A percentile compares a stretch with the other conserved stretches of the same genome.
These are phyloP conservation scores for Citrullus amarus DNA, from an alignment of 306 rosid genomes.

Conservation along the genomic window DNA sequence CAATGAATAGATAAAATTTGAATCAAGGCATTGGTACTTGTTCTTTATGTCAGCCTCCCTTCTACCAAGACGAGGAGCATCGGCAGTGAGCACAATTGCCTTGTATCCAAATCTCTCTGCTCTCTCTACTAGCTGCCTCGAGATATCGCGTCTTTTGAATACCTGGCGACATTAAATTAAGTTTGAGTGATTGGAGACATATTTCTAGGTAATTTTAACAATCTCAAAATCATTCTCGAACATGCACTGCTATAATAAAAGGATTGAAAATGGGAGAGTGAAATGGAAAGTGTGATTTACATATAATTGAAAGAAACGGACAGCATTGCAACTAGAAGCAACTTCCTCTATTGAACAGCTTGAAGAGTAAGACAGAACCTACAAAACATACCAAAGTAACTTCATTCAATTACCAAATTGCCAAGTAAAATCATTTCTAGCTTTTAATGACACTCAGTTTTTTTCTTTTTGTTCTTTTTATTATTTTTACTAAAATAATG, in stretches of 20 bases:
- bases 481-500: too few relatives aligned
- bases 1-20: neutral
- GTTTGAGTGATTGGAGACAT: too few relatives aligned
- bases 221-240: too few relatives aligned
- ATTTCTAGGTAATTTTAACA: too few relatives aligned
- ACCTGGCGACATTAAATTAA: neutral
- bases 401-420: neutral
- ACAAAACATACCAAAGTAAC: neutral
- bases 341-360: constrained; percentile 50
- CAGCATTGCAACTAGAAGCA: constrained; percentile 58
- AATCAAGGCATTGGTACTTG: constrained; percentile 17
- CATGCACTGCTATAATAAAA: neutral
- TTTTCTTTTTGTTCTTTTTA: too few relatives aligned
- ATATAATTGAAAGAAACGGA: constrained; percentile 61
- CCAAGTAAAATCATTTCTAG: neutral
- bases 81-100: constrained; percentile 49
- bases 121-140: constrained; percentile 30
- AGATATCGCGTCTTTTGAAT: constrained; percentile 35
- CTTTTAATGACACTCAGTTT: neutral
- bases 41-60: constrained; percentile 57
- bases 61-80: constrained; percentile 42
- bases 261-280: neutral
- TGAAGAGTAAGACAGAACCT: constrained; percentile 38
- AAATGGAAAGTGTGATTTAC: constrained; percentile 14
- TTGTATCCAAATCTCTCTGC: constrained; percentile 50